A percentile compares a stretch with the other conserved stretches of the same genome.
These are phyloP conservation scores for Xylaria grammica DNA, from an alignment of 495 filamentous ascomycete species.

Conservation along the genomic window DNA sequence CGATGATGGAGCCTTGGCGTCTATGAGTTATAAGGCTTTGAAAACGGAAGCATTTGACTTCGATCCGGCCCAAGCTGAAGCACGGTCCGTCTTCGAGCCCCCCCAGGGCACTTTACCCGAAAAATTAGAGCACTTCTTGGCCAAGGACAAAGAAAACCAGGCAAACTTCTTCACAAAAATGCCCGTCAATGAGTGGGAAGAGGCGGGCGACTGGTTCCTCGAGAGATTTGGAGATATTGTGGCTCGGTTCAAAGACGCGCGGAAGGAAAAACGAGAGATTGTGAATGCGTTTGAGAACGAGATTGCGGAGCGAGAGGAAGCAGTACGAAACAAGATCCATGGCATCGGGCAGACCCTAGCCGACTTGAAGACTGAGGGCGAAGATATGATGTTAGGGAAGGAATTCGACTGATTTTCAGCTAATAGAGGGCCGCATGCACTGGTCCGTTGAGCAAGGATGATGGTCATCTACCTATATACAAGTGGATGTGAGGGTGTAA, in stretches of 20 bases:
- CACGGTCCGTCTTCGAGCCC: conserved; percentile 32
- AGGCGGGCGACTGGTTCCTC: conserved; percentile 80
- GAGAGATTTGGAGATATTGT: conserved; percentile 69
- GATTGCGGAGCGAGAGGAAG: conserved; percentile 54
- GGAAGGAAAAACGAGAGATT: conserved; percentile 68
- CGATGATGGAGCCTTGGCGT: conserved; percentile 53
- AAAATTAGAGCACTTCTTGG: conserved; percentile 50
- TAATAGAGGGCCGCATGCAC: conserved; percentile 6
- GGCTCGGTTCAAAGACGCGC: conserved; percentile 64
- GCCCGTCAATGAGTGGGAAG: conserved; percentile 77
- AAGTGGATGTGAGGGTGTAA: conserved; percentile 1
- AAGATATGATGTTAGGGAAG: conserved; percentile 61
- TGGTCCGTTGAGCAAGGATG: background rate
- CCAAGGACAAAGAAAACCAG: conserved; percentile 53
- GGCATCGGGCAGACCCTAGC: conserved; percentile 57
- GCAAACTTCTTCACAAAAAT: conserved; percentile 67
- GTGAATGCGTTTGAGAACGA: conserved; percentile 73
- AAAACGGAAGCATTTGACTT: conserved; percentile 60
- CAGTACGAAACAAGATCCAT: conserved; percentile 59
- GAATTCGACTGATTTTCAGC: conserved; percentile 41
- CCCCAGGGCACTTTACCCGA: conserved; percentile 45
- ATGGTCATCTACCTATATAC: conserved; percentile 4
- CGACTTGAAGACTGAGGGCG: conserved; percentile 60
- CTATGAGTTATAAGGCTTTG: conserved; percentile 60
- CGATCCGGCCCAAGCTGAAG: conserved; percentile 51